A percentile compares a stretch with the other conserved stretches of the same genome.
Conservation (phyloP, 164 flowering plant genomes). For the Liquidambar formosana region DNA sequence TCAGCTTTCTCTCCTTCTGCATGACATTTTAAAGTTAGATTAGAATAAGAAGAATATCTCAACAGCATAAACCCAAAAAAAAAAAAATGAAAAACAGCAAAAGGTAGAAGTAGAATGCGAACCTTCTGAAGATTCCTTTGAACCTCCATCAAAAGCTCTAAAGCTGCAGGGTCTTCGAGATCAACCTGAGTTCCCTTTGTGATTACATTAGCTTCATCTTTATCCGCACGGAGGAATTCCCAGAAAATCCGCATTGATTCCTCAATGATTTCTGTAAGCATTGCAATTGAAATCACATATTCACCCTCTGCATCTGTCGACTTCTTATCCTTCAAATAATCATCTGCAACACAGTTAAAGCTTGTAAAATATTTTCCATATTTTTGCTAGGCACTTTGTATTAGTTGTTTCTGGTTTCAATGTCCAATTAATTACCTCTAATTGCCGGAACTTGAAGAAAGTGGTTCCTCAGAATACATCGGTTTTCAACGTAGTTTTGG, state of each 20-base stretch:
- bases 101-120: constrained; percentile 2
- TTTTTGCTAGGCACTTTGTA: too few species aligned
- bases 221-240: constrained; percentile 66
- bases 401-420: too few species aligned
- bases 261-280: constrained; percentile 40
- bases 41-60: neutral
- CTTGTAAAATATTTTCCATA: neutral
- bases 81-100: neutral
- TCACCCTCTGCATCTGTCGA: constrained; percentile 23
- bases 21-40: neutral
- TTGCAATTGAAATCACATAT: constrained; percentile 35
- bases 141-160: constrained; percentile 42
- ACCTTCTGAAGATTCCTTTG: constrained; percentile 66
- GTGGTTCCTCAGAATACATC: constrained; percentile 42
- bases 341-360: constrained; percentile 46
- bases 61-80: neutral
- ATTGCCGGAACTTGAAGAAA: constrained; percentile 83
- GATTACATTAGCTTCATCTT: constrained; percentile 28
- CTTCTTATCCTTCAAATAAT: constrained; percentile 38
- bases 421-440: constrained; percentile 48
- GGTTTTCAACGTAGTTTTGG: constrained; percentile 53
- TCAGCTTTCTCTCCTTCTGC: constrained; percentile 84
- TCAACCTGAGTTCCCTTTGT: constrained; percentile 26
- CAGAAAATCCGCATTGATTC: constrained; percentile 64
- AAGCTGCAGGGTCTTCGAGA: constrained; percentile 42